phyloP scores from a whole-genome alignment of 1,284 basidiomycete genomes.

The Ustilago hordei region DNA sequence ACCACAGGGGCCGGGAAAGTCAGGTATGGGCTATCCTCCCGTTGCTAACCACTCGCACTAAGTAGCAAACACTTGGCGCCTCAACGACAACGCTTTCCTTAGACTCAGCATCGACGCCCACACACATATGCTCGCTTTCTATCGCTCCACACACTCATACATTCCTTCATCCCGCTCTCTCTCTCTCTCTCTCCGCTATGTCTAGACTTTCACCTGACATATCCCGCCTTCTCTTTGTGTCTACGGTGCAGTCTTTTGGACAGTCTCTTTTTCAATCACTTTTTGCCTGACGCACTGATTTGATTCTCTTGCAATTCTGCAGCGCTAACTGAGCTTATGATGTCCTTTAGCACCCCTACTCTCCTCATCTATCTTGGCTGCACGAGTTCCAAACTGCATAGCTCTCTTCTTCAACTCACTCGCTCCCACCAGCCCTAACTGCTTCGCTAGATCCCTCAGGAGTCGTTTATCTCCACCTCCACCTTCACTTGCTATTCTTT shows the following conservation, averaged over 20 bases:
- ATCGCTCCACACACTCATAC: conserved; percentile 1
- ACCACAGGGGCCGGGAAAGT: conserved; percentile 28
- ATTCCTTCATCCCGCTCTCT: background rate
- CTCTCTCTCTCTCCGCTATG: background rate
- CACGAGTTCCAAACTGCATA: conserved; percentile 94
- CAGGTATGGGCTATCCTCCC: conserved; percentile 40
- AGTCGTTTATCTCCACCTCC: conserved; percentile 87
- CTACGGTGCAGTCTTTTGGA: conserved; percentile 6
- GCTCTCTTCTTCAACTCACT: conserved; percentile 83
- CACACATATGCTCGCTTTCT: conserved; percentile 1
- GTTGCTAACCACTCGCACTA: conserved; percentile 38
- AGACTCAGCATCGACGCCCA: background rate
- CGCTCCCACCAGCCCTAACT: conserved; percentile 71
- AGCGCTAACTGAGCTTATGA: conserved; percentile 30
- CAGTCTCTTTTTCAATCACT: background rate
- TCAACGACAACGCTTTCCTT: background rate
- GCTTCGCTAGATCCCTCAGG: conserved; percentile 72
- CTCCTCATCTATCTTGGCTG: conserved; percentile 83
- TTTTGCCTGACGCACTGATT: background rate
- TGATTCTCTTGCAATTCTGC: background rate
- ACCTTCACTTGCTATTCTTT: conserved; percentile 12
- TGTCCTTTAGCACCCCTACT: conserved; percentile 68
- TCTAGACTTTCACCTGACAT: background rate
- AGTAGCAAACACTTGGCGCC: background rate
- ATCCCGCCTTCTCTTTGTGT: background rate